Evolutionary conservation across 257 asterid species (phyloP), one percentile per base, ranked within the genome.

Genomic region (Scutellaria minor): DNA sequence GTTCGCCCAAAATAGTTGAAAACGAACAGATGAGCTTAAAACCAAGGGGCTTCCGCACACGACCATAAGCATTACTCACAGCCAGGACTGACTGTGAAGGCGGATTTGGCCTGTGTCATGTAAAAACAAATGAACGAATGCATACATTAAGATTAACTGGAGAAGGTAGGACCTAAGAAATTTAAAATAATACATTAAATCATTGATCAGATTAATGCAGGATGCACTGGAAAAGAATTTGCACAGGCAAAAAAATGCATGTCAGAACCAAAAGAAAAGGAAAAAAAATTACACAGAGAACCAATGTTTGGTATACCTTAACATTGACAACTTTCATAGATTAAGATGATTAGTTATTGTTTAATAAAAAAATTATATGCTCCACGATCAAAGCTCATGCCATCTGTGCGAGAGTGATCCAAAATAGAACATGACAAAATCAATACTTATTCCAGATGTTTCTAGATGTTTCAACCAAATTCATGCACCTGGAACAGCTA

Each of bases 51-150:
- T 88, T 94, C 75, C 91, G 82, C 40, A 87, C 99, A 62, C 99
- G 97, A 48, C 96, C 99, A 79, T 94, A 94, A 65, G 86, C 77
- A 81, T 77, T 88, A 79, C 87, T 88, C 78, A 94, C 97, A 73
- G 99, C 93, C 77, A 94, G 74, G 51, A 91, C 99, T 35, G 97
- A 85, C 82, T 94, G 99, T 61, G 98, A 89, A 65, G 99, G 99
- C 77, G 99, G 98, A 82, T 80, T 91, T 77, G 99, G 96, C 90
- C 99, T 94, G 90, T 71, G 68, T 22, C 81, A 44, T 57, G 77
- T 41, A 59, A 77, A 64, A 70, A 39, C 13, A 62, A 74, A 56
- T 15, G 59, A 68, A 75, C 65, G 39, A 82, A 73, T 62, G 80
- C 66, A 72, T 40, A 52, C 35, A 64, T 31, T 64, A 69, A 47